A percentile compares a stretch with the other conserved stretches of the same genome.
Evolutionary conservation across 805 yeast genomes (phyloP).

Genomic region (Candida pini): DNA sequence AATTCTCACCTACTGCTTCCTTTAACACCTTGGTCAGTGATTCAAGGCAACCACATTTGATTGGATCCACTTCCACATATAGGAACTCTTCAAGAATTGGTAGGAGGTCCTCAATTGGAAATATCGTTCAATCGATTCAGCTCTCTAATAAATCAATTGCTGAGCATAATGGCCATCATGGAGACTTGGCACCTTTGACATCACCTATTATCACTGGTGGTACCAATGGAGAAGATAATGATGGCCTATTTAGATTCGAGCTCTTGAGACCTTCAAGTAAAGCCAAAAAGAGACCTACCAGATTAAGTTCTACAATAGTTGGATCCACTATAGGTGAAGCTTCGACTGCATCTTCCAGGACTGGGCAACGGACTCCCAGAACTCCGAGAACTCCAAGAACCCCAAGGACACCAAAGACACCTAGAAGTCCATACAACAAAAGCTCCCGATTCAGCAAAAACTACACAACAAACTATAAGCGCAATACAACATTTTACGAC

Average conservation of each 20-base stretch:
- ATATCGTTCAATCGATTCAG: slow-evolving; percentile 13
- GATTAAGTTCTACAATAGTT: slow-evolving; percentile 16
- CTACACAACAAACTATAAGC: slow-evolving; percentile 9
- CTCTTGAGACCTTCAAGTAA: slow-evolving; percentile 33
- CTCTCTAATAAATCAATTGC: slow-evolving; percentile 8
- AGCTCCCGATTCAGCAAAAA: slow-evolving; percentile 15
- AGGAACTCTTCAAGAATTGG: slow-evolving; percentile 17
- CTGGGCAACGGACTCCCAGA: slow-evolving; percentile 3
- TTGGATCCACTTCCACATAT: slow-evolving; percentile 12
- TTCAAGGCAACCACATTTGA: slow-evolving; percentile 6
- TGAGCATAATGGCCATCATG: slow-evolving; percentile 11
- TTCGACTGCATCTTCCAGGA: slow-evolving; percentile 21
- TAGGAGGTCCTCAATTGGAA: slow-evolving; percentile 12
- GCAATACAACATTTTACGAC: slow-evolving; percentile 8
- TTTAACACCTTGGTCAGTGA: slow-evolving; percentile 71
- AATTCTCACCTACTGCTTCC: slow-evolving; percentile 55
- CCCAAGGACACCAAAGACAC: slow-evolving; percentile 16
- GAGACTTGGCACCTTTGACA: slow-evolving; percentile 16
- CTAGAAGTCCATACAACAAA: slow-evolving; percentile 17
- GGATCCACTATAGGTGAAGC: slow-evolving; percentile 12
- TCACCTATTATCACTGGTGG: slow-evolving; percentile 19
- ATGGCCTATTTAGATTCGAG: slow-evolving; percentile 42
- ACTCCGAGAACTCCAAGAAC: slow-evolving; percentile 23
- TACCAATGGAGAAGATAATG: slow-evolving; percentile 23
- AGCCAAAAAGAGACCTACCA: slow-evolving; percentile 27